Base-by-base conservation (phyloP, 2,329 filamentous ascomycete species). In the Pseudocercospora fijiensis region DNA sequence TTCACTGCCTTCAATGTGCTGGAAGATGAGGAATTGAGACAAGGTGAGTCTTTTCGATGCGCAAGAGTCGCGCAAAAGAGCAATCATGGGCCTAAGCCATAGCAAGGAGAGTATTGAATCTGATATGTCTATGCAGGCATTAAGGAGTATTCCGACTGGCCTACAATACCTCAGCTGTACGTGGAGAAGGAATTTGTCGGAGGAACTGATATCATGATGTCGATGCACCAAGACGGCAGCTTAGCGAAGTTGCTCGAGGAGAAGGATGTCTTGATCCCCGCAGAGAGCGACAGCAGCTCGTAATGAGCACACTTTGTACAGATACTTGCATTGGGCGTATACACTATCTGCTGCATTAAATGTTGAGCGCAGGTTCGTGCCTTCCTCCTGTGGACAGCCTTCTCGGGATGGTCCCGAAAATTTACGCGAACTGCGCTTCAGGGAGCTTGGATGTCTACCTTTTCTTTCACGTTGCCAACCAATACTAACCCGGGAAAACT, bases 71-170 rank as follows among this genome's bases (percentile, higher is more conserved):
- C 16, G 49, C 53, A 56, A 20, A 37, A 28, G 27, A 28, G 52
- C 6, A 24, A 9, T 37, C 28, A 26, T 9, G 10, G 49, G 18
- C 27, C 27, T 58, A 57, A 56, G 26, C 37, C 43, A 16, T 55
- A 61, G 49, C 18, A n/a, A 47, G 51, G 37, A 41, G 30, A 20
- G 4, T 8, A n/a, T 1, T 18, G 20, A 10, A 30, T 27, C 53
- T 56, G 20, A 56, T 56, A 28, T 41, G 55, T 26, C n/a, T 13
- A 47, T 27, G 55, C 69, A 93, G 94, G 95, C 58, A 96, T 99
- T 82, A 99, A 99, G 81, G 94, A 99, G 80, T 99, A 95, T 83
- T 96, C 93, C 1, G 95, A 98, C 76, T 99, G 95, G 95, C 95
- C 95, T 13, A 99, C 95, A 20, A 98, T 99, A 76, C 95, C 95